Evolutionary conservation across 371 early-diverging fungal species (phyloP).

Genomic region (Actinomucor elegans): DNA sequence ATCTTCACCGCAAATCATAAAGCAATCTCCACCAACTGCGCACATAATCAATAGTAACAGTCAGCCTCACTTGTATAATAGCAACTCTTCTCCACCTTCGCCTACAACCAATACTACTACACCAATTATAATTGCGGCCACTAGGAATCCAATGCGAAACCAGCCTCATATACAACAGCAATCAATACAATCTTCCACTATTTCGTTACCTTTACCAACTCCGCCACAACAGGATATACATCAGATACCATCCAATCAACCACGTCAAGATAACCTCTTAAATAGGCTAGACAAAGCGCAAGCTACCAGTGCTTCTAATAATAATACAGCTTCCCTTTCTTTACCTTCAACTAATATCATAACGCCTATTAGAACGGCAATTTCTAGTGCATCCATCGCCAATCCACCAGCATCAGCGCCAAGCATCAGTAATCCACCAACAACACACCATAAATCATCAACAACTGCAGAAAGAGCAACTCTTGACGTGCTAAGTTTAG

Average conservation of each 20-base stretch:
- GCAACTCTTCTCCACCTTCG: conserved; percentile 8
- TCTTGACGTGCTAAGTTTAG: conserved; percentile 21
- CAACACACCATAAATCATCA: background rate
- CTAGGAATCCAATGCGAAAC: conserved; percentile 26
- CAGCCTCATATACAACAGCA: conserved; percentile 25
- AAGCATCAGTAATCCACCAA: too few species aligned
- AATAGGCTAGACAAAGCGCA: too few species aligned
- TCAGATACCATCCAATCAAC: background rate
- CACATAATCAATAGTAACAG: conserved; percentile 4
- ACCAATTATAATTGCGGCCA: background rate
- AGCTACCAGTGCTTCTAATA: background rate
- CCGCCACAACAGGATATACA: conserved; percentile 6
- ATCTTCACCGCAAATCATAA: conserved; percentile 19
- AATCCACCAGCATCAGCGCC: too few species aligned
- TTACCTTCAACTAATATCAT: background rate
- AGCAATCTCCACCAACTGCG: conserved; percentile 16
- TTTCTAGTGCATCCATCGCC: too few species aligned
- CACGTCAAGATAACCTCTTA: too few species aligned
- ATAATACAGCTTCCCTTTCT: background rate
- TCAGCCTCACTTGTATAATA: background rate
- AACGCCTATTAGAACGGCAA: too few species aligned
- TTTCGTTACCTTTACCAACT: conserved; percentile 11
- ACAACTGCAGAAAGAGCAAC: conserved; percentile 5
- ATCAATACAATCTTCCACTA: conserved; percentile 2
- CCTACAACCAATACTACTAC: background rate